Conservation (phyloP, 176 grass and related monocot genomes). For the Chloris gayana region DNA sequence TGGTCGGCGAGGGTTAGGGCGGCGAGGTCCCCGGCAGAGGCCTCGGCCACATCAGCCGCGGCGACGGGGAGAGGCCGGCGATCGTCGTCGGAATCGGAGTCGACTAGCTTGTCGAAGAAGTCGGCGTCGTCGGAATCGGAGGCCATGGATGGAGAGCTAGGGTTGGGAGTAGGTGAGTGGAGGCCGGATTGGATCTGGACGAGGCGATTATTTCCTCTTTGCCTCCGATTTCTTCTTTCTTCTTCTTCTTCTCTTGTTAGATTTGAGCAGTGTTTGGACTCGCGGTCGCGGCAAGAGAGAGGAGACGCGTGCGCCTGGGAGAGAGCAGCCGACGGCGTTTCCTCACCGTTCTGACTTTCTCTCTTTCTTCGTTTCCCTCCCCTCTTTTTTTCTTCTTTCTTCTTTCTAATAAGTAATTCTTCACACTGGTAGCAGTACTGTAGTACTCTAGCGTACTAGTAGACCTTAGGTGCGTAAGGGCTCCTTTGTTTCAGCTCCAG, state of each 20-base stretch:
- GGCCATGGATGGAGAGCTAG: constrained; percentile 18
- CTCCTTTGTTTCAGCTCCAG: no score
- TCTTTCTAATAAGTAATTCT: no score
- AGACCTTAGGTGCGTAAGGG: no score
- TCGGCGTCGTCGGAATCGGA: constrained; percentile 70
- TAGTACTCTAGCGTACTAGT: no score
- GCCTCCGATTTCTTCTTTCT: neutral
- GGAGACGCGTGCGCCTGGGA: no score
- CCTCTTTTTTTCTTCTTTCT: no score
- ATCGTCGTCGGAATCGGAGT: constrained; percentile 51
- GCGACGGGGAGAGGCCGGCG: neutral
- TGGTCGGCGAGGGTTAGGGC: constrained; percentile 37
- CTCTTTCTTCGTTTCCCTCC: no score
- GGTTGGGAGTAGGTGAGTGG: neutral
- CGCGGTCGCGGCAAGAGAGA: no score
- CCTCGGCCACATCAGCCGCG: neutral
- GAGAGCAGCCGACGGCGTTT: no score
- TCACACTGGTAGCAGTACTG: no score
- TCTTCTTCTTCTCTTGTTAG: neutral
- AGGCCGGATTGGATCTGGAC: neutral
- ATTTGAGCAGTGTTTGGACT: no score
- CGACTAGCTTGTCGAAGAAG: constrained; percentile 92
- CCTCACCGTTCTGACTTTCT: no score
- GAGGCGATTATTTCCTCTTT: neutral
- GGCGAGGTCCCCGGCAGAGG: constrained; percentile 31